phyloP scores from a whole-genome alignment of 306 rosid species.

The Ammopiptanthus mongolicus region DNA sequence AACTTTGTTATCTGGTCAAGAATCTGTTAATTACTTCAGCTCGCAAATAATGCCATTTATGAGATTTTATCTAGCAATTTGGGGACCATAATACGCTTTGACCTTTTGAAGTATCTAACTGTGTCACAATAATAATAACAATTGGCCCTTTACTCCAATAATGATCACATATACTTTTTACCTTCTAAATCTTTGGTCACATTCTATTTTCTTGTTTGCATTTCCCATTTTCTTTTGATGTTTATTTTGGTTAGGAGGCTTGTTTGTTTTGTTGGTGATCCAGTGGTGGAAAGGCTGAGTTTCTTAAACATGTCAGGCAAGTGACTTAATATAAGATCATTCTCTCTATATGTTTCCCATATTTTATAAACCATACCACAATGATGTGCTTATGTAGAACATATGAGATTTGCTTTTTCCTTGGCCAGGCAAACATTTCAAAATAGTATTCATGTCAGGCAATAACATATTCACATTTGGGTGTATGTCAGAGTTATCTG shows the following conservation, averaged over 20 bases:
- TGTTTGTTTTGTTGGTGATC: background rate
- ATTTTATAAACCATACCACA: background rate
- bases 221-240: background rate
- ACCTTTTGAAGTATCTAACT: background rate
- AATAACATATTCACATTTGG: too few species aligned
- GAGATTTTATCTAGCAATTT: constrained; percentile 5
- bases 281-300: background rate
- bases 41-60: background rate
- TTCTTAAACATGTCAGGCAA: background rate
- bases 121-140: background rate
- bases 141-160: background rate
- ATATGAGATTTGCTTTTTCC: background rate
- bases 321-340: background rate
- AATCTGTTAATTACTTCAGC: background rate
- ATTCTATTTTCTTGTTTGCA: background rate
- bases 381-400: background rate
- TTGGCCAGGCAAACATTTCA: background rate
- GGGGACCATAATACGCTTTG: background rate
- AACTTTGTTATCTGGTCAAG: background rate
- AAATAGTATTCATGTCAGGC: background rate
- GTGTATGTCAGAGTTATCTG: too few species aligned
- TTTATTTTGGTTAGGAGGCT: background rate
- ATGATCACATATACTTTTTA: background rate
- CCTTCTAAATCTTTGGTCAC: background rate
- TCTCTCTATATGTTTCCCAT: background rate